Base-by-base conservation (phyloP, 805 yeast species). In the Candida vartiovaarae region DNA sequence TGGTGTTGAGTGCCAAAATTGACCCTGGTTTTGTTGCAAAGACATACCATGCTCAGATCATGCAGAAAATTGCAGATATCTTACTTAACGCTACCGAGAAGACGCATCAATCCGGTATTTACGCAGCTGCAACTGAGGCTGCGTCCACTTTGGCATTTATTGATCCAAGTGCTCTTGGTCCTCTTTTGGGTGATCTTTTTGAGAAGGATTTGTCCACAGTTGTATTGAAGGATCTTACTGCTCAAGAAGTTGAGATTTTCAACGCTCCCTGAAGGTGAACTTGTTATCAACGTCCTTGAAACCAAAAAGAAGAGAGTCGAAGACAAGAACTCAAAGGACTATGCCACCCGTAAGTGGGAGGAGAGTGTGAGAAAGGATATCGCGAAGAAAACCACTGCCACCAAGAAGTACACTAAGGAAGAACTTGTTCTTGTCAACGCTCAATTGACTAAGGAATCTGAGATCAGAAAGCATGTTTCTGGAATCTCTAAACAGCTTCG, bases 271-370 rank as follows among this genome's bases (percentile, higher is more conserved):
- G 95, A 81, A 37, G 95, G 89, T 3, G 80, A 75, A 38, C 60
- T 83, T 42, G 93, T 84, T 2, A 63, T 80, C 20, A 80, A 86
- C 55, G 78, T 85, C 5, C 61, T 85, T 39, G 74, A 72, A 32
- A 57, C 57, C 27, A 65, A 65, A 43, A 74, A 69, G 56, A 66
- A 68, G 30, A 63, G 64, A 31, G 67, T 65, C 4, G 77, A 78
- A 10, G 77, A 78, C 57, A 86, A 84, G 59, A 86, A 86, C 59
- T 67, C 86, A 1, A 89, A 82, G 57, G 96, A 89, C 55, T 87
- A 87, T 54, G 95, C 84, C 54, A 84, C 90, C 2, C 66, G 76
- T 46, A 80, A 86, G 60, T 91, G 98, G 98, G 99, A 93, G 59
- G 89, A 82, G 52, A 75, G 76, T 41, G 74, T 93, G 30, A 78